Percentiles rank a stretch among this genome's conserved stretches.
Evolutionary conservation across 768 basidiomycete species (phyloP).

Genomic region (Pholiota molesta): DNA sequence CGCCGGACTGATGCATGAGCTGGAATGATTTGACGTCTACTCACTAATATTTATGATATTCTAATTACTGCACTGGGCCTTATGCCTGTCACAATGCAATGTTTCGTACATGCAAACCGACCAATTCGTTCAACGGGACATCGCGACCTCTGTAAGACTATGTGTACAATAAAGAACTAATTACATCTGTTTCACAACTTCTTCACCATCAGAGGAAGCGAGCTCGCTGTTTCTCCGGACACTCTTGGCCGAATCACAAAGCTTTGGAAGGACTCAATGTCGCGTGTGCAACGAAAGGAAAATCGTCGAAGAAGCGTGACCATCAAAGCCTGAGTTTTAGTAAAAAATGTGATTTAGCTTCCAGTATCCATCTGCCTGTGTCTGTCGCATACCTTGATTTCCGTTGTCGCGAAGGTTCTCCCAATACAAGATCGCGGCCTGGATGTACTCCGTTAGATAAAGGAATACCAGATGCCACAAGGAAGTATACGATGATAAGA

Average conservation of each 20-base stretch:
- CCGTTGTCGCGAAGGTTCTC: conserved; percentile 56
- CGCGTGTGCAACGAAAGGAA: conserved; percentile 49
- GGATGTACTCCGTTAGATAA: conserved; percentile 7
- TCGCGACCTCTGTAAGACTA: too few relatives aligned
- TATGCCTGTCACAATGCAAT: neutral
- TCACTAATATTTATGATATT: conserved; percentile 7
- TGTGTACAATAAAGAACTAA: too few relatives aligned
- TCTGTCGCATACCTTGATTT: conserved; percentile 52
- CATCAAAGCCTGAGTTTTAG: conserved; percentile 37
- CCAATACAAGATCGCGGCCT: conserved; percentile 67
- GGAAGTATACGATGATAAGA: neutral
- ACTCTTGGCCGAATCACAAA: conserved; percentile 67
- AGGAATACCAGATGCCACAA: conserved; percentile 15
- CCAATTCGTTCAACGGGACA: neutral
- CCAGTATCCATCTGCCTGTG: neutral
- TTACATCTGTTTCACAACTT: conserved; percentile 27
- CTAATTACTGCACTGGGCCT: neutral
- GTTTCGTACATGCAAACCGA: neutral
- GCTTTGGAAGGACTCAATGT: conserved; percentile 67
- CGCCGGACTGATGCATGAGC: conserved; percentile 46
- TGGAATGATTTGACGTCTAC: neutral
- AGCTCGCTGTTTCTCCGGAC: conserved; percentile 53
- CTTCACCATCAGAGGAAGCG: conserved; percentile 56
- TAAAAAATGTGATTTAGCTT: neutral
- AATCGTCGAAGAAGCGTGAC: conserved; percentile 57